Conservation (phyloP, 1,284 basidiomycete genomes). For the Butyriboletus appendiculatus region DNA sequence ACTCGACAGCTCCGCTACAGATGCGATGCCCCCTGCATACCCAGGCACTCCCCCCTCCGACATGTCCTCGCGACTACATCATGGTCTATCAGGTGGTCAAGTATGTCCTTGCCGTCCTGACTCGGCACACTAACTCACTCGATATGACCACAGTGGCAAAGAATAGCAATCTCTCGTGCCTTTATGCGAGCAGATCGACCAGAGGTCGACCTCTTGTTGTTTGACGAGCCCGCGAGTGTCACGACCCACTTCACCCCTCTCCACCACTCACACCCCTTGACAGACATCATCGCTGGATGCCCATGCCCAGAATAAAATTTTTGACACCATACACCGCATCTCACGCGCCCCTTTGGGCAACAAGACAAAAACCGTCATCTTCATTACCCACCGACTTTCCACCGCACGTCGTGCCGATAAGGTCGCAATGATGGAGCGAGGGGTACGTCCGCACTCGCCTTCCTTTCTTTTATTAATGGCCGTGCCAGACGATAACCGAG, state of each 20-base stretch:
- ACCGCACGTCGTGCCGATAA: conserved; percentile 79
- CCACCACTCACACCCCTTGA: conserved; percentile 4
- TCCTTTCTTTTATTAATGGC: conserved; percentile 19
- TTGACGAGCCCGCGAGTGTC: conserved; percentile 73
- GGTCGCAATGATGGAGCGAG: conserved; percentile 84
- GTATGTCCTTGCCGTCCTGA: conserved; percentile 40
- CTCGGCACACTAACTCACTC: conserved; percentile 20
- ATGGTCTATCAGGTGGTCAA: conserved; percentile 78
- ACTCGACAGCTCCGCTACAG: conserved; percentile 61
- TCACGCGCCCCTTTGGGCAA: conserved; percentile 55
- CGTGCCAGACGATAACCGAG: conserved; percentile 68
- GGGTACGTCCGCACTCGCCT: conserved; percentile 49
- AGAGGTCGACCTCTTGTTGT: conserved; percentile 75
- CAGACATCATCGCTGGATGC: conserved; percentile 82
- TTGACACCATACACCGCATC: conserved; percentile 67
- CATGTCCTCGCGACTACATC: conserved; percentile 40
- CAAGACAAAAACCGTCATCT: conserved; percentile 72
- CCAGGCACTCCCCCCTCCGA: conserved; percentile 25
- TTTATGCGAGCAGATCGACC: conserved; percentile 78
- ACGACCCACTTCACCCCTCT: conserved; percentile 15
- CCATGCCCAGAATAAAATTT: conserved; percentile 76
- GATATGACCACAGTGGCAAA: conserved; percentile 67
- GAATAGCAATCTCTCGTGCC: conserved; percentile 78
- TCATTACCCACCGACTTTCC: conserved; percentile 81
- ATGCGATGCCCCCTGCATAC: conserved; percentile 45